These are phyloP conservation scores for Hydrangea macrophylla DNA, from an alignment of 148 eudicot genomes.

Conservation along the genomic window DNA sequence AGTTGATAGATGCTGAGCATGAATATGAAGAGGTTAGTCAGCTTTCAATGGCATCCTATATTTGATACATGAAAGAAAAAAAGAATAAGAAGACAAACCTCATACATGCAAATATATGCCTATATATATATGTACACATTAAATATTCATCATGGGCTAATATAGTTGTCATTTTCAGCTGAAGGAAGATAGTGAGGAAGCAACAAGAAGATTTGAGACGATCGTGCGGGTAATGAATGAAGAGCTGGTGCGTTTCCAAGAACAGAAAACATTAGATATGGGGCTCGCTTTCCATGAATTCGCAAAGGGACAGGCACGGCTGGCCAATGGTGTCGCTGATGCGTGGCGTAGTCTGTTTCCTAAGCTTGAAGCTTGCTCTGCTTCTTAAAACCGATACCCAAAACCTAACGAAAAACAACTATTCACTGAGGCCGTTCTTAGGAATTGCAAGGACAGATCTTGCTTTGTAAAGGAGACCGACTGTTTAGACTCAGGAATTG, in stretches of 20 bases:
- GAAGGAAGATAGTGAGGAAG: slow-evolving; percentile 81
- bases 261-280: slow-evolving; percentile 83
- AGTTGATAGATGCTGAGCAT: slow-evolving; percentile 68
- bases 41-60: slow-evolving; percentile 2
- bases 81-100: too few species aligned
- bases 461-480: too few species aligned
- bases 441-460: too few species aligned
- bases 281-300: slow-evolving; percentile 95
- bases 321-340: slow-evolving; percentile 75
- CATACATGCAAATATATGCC: too few species aligned
- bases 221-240: slow-evolving; percentile 76
- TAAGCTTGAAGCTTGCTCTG: slow-evolving; percentile 81
- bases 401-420: not conserved
- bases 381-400: slow-evolving; percentile 27
- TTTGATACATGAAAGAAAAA: too few species aligned
- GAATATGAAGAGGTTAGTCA: slow-evolving; percentile 69
- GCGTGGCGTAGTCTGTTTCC: slow-evolving; percentile 97
- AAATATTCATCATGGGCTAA: slow-evolving; percentile 11
- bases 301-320: slow-evolving; percentile 90
- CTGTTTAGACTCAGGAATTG: not conserved
- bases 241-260: slow-evolving; percentile 84
- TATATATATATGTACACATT: too few species aligned
- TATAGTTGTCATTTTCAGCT: slow-evolving; percentile 47
- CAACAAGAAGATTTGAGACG: slow-evolving; percentile 68
- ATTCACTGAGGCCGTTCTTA: not conserved